These are phyloP conservation scores for Plasmodium gonderi DNA, from an alignment of 169 alveolate genomes.

Conservation along the genomic window DNA sequence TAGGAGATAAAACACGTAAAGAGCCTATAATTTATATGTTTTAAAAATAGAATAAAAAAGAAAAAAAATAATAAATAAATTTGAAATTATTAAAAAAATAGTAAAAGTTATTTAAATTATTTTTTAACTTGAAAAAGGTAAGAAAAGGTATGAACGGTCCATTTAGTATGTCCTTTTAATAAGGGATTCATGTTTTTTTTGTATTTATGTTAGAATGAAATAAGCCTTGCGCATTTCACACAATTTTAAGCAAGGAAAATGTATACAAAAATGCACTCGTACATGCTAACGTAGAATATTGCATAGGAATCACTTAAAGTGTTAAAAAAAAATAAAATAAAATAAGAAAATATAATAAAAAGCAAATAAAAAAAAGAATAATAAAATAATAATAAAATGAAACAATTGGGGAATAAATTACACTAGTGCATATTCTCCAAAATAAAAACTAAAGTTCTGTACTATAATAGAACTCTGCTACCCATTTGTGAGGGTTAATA, in stretches of 20 bases:
- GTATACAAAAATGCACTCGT: background rate
- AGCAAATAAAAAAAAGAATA: background rate
- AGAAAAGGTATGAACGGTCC: constrained; percentile 8
- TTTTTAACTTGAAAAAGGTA: constrained; percentile 31
- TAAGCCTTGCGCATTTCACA: background rate
- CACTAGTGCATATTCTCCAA: constrained; percentile 2
- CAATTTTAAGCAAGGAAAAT: background rate
- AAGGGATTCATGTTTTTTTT: constrained; percentile 16
- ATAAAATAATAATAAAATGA: background rate
- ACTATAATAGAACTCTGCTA: background rate
- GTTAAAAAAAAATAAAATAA: too few relatives aligned
- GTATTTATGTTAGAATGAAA: background rate
- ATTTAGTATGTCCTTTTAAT: background rate
- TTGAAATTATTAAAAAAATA: background rate
- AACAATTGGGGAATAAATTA: background rate
- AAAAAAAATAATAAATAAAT: background rate
- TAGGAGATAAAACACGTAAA: constrained; percentile 39
- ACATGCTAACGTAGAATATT: background rate
- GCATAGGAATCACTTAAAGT: too few relatives aligned
- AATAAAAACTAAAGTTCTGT: background rate
- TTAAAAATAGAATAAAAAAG: background rate
- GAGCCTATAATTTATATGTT: constrained; percentile 28
- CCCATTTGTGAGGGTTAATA: background rate
- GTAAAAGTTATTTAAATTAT: background rate
- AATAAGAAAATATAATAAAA: too few relatives aligned